These are phyloP conservation scores for Zarea fungicola DNA, from an alignment of 2,329 filamentous ascomycete species.

Conservation along the genomic window DNA sequence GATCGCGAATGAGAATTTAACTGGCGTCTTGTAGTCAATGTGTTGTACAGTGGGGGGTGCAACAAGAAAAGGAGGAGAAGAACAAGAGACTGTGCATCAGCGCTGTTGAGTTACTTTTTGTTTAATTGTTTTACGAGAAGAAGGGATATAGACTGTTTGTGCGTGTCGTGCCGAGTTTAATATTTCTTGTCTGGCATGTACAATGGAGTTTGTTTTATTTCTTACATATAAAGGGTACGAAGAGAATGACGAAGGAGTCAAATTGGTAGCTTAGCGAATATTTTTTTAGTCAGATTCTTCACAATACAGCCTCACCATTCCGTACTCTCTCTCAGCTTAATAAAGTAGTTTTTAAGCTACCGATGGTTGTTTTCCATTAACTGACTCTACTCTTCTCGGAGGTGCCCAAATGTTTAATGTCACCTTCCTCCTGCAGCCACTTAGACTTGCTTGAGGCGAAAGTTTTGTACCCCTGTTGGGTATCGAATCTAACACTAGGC, in stretches of 20 bases:
- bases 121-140: background rate
- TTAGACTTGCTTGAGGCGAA: no score
- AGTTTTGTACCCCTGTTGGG: no score
- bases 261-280: slow-evolving; percentile 7
- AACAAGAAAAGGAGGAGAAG: background rate
- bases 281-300: background rate
- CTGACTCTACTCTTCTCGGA: no score
- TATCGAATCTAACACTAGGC: no score
- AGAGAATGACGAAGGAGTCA: background rate
- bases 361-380: no score
- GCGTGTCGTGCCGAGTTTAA: background rate
- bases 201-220: background rate
- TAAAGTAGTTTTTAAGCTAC: no score
- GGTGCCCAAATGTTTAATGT: no score
- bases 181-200: slow-evolving; percentile 4
- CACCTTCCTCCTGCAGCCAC: no score
- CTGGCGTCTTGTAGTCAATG: background rate
- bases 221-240: background rate
- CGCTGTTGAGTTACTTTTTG: background rate
- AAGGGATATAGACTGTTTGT: background rate
- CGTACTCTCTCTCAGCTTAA: no score
- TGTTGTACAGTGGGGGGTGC: background rate
- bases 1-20: slow-evolving; percentile 10
- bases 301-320: no score
- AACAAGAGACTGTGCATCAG: background rate